Evolutionary conservation across 1,284 basidiomycete species (phyloP).

Genomic region (Sphaerobolus stellatus): DNA sequence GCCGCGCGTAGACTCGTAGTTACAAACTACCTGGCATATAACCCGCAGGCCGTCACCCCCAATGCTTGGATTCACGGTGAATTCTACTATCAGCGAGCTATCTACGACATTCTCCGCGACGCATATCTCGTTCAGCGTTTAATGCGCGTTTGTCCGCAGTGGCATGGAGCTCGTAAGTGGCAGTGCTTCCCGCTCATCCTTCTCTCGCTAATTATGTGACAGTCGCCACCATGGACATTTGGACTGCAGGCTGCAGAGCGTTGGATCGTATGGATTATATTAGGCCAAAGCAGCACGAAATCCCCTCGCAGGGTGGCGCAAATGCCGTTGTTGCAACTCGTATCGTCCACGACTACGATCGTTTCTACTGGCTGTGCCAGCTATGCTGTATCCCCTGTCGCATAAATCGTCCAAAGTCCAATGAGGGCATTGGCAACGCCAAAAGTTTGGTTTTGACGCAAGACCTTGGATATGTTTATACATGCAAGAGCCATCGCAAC

Average conservation of each 20-base stretch:
- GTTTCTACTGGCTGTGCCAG: conserved; percentile 40
- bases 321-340: conserved; percentile 20
- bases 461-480: conserved; percentile 44
- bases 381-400: conserved; percentile 65
- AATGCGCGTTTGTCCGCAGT: conserved; percentile 51
- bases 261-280: conserved; percentile 10
- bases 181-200: not conserved
- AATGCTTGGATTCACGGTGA: conserved; percentile 10
- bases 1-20: conserved; percentile 11
- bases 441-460: conserved; percentile 45
- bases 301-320: conserved; percentile 23
- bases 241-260: conserved; percentile 7
- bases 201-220: not conserved
- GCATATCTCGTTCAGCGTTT: conserved; percentile 58
- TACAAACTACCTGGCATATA: conserved; percentile 12
- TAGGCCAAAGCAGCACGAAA: conserved; percentile 13
- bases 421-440: conserved; percentile 47
- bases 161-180: conserved; percentile 47
- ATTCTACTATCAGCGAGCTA: conserved; percentile 38
- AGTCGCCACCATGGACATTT: conserved; percentile 11
- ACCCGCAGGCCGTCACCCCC: conserved; percentile 6
- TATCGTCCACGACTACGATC: conserved; percentile 35
- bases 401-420: conserved; percentile 55
- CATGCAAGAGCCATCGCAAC: conserved; percentile 67
- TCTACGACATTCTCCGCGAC: conserved; percentile 54